Conservation (phyloP, 73 alveolate species). For the Tetrahymena elliotti region DNA sequence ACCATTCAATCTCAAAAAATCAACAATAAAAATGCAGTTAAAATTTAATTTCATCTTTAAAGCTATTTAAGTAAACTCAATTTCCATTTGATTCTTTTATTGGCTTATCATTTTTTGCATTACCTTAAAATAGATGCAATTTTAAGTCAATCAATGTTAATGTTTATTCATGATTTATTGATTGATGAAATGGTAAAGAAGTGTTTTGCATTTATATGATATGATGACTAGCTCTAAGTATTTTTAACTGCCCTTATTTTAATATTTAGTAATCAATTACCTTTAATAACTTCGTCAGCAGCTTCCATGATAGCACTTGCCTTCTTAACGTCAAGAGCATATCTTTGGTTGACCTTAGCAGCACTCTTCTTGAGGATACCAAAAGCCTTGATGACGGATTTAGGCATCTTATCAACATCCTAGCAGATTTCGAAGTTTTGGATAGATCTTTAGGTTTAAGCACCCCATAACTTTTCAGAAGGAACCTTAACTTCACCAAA, state of each 20-base stretch:
- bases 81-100: too few relatives aligned
- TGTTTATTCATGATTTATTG: not conserved
- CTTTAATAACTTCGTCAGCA: conserved; percentile 76
- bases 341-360: conserved; percentile 85
- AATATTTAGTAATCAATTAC: not conserved
- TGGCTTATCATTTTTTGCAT: not conserved
- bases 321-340: conserved; percentile 67
- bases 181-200: not conserved
- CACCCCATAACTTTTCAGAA: conserved; percentile 96
- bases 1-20: too few relatives aligned
- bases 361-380: conserved; percentile 94
- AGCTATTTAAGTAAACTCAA: too few relatives aligned
- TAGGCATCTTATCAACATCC: conserved; percentile 84
- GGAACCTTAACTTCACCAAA: conserved; percentile 94
- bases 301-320: conserved; percentile 91
- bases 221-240: not conserved
- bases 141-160: not conserved
- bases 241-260: not conserved
- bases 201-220: not conserved
- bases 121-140: not conserved
- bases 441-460: conserved; percentile 96
- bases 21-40: not conserved
- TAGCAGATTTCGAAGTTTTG: conserved; percentile 95
- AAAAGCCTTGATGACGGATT: conserved; percentile 84
- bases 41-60: not conserved